Percentiles rank a stretch among this genome's conserved stretches.
phyloP scores from a whole-genome alignment of 2,329 filamentous ascomycete genomes.

The Trichoderma guizhouense region DNA sequence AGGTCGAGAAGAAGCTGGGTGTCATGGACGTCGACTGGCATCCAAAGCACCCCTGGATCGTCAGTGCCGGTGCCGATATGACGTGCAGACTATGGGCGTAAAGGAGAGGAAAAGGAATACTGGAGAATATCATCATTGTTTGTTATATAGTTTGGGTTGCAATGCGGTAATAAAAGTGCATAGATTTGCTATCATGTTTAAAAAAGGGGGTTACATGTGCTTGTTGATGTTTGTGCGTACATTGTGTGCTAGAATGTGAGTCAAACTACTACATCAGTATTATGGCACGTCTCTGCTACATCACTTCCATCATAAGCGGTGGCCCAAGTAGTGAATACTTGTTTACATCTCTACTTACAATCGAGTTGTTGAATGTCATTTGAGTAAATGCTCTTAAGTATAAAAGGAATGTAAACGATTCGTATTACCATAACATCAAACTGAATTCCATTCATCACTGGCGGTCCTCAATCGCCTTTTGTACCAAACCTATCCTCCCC shows the following conservation, averaged over 20 bases:
- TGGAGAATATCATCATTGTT: neutral
- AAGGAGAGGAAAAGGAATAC: constrained; percentile 5
- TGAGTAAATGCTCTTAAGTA: neutral
- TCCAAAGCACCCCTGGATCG: constrained; percentile 86
- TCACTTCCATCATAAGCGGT: no score
- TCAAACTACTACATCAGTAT: neutral
- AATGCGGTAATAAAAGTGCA: constrained; percentile 11
- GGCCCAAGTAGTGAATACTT: no score
- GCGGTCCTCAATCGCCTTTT: neutral
- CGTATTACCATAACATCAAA: neutral
- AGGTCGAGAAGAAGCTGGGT: constrained; percentile 78
- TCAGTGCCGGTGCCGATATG: constrained; percentile 91
- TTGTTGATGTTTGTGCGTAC: neutral
- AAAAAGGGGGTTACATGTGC: neutral
- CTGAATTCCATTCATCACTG: neutral
- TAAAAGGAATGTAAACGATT: neutral
- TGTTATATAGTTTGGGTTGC: neutral
- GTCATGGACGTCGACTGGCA: constrained; percentile 97
- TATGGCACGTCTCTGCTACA: neutral
- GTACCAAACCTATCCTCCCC: neutral
- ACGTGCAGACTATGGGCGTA: constrained; percentile 86
- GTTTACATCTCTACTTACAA: neutral
- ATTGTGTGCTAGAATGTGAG: neutral
- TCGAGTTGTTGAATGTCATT: neutral
- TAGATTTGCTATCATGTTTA: neutral